Conservation (phyloP, 1,284 basidiomycete species). For the Termitomyces sp. region DNA sequence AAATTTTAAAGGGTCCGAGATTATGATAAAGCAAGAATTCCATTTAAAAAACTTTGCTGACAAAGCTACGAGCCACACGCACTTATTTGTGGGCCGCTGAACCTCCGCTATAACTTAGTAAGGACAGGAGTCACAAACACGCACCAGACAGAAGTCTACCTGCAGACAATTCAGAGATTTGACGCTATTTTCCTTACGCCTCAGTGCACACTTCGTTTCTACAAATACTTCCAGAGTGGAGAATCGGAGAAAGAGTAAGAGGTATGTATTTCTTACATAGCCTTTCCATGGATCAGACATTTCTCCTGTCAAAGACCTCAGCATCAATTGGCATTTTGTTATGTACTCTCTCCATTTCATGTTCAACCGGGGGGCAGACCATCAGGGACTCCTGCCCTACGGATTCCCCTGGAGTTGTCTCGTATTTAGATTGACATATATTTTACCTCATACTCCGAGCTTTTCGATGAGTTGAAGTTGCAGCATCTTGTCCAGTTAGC, state of each 20-base stretch:
- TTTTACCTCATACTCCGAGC: not conserved
- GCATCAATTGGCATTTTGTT: too few relatives aligned
- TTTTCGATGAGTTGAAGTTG: not conserved
- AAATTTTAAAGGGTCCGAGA: not conserved
- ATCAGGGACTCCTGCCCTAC: too few relatives aligned
- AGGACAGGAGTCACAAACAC: too few relatives aligned
- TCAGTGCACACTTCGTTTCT: not conserved
- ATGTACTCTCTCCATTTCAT: too few relatives aligned
- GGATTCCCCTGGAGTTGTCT: too few relatives aligned
- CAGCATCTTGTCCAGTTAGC: not conserved
- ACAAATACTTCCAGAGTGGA: not conserved
- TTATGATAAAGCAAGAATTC: not conserved
- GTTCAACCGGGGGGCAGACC: too few relatives aligned
- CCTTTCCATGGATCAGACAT: not conserved
- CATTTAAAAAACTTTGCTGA: slow-evolving; percentile 5
- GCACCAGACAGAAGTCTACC: not conserved
- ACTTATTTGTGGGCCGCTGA: too few relatives aligned
- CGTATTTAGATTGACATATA: not conserved
- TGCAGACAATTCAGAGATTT: not conserved
- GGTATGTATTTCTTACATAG: too few relatives aligned
- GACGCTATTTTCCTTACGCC: not conserved
- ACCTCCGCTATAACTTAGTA: too few relatives aligned
- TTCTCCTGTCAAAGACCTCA: not conserved
- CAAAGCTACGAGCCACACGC: slow-evolving; percentile 4
- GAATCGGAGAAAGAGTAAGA: not conserved